These are phyloP conservation scores for Phytophthora brassicae DNA, from an alignment of 352 stramenopile species.

Conservation along the genomic window DNA sequence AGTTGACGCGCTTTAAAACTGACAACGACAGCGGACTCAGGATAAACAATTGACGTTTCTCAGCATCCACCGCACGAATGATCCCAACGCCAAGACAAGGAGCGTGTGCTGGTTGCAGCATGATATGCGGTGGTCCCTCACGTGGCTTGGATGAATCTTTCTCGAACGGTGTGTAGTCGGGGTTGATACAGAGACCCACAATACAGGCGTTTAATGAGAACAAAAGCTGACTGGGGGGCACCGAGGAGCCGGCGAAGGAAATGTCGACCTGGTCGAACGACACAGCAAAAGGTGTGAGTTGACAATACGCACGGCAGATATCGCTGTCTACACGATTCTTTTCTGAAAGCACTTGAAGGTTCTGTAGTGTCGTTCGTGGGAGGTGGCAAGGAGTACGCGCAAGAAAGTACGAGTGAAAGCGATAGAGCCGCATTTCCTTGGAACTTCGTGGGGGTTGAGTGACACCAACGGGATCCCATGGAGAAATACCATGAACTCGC, in stretches of 20 bases:
- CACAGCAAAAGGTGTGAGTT: conserved; percentile 49
- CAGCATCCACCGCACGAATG: conserved; percentile 59
- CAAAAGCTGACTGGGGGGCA: conserved; percentile 74
- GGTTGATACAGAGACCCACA: conserved; percentile 76
- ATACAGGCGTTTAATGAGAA: conserved; percentile 72
- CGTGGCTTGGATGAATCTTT: conserved; percentile 10
- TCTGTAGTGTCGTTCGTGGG: conserved; percentile 50
- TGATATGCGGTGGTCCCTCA: conserved; percentile 48
- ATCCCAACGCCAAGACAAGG: conserved; percentile 72
- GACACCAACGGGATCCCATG: conserved; percentile 66
- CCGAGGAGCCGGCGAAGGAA: conserved; percentile 54
- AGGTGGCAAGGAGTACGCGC: conserved; percentile 35
- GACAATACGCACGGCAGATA: conserved; percentile 54
- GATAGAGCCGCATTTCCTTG: conserved; percentile 83
- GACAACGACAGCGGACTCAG: conserved; percentile 64
- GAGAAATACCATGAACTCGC: conserved; percentile 56
- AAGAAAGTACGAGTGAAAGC: conserved; percentile 83
- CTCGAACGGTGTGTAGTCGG: conserved; percentile 30
- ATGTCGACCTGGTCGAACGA: conserved; percentile 66
- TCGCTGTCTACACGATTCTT: conserved; percentile 63
- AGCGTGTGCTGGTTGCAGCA: conserved; percentile 52
- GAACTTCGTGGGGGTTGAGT: conserved; percentile 72
- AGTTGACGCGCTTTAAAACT: conserved; percentile 63
- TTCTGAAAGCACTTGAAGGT: conserved; percentile 68
- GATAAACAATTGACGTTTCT: conserved; percentile 58